Evolutionary conservation across 306 rosid species (phyloP), one percentile per base, ranked within the genome.

Genomic region (Ziziphus jujuba): DNA sequence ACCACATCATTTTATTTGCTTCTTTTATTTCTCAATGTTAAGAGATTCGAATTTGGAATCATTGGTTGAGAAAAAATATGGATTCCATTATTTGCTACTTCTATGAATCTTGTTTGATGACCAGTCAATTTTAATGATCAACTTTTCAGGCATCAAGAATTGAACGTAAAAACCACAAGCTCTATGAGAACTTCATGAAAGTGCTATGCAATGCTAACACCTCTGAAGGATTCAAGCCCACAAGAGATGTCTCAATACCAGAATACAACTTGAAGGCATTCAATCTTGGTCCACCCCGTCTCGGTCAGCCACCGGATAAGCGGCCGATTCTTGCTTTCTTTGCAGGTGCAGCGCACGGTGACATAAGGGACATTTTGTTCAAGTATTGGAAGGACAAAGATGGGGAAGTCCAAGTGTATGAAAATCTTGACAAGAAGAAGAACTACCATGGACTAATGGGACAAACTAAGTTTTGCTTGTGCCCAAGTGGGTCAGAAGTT

Each of bases 401-500:
- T 19, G 60, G 65, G 20, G 73, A 69, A 58, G 22, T 50, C 34
- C 79, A 78, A 58, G 79, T 78, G 6, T 66, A 78, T 16, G 75
- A 78, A 64, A 58, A 69, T 1, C 72, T 69, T 45, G 79, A 79
- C 6, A 52, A 58, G 25, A 53, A 59, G 7, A 65, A 64, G 58
- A 73, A 78, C 48, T 71, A 80, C 61, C 69, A 69, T 56, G 33
- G 71, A 63, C 17, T 75, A 33, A 61, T 75, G 84, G 75, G 78
- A 47, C 16, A 11, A 38, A 40, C 77, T 38, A 75, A 75, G 61
- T 80, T 75, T 45, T 80, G 84, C 65, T 51, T 80, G 72, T 80
- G 84, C 36, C 84, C 84, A 0, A 75, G 84, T 75, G 84, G 81
- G 17, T 38, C 77, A 12, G 81, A 80, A 67, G 84, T 71, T 45